phyloP scores from a whole-genome alignment of 169 alveolate species.

The Cryptosporidium parvum region DNA sequence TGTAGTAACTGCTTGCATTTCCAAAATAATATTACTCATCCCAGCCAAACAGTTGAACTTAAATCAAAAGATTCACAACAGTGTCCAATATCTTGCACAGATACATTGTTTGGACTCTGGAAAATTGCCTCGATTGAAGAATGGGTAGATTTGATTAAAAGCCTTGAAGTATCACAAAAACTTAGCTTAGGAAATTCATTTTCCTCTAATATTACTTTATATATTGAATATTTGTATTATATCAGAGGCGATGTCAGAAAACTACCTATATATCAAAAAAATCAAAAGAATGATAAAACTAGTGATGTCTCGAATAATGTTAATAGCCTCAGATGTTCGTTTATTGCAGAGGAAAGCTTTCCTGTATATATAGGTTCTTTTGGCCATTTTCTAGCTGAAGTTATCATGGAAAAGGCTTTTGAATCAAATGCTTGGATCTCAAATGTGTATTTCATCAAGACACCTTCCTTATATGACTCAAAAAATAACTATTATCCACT shows the following conservation, averaged over 20 bases:
- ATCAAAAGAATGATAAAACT: background rate
- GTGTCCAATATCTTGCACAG: constrained; percentile 10
- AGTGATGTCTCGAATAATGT: background rate
- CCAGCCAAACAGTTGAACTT: constrained; percentile 33
- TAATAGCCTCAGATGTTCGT: background rate
- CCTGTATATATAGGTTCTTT: constrained; percentile 32
- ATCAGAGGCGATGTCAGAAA: background rate
- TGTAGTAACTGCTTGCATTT: background rate
- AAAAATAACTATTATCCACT: constrained; percentile 1
- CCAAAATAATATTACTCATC: constrained; percentile 34
- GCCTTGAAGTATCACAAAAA: background rate
- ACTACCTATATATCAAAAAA: background rate
- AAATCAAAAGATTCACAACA: background rate
- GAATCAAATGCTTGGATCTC: constrained; percentile 35
- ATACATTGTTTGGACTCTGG: constrained; percentile 5
- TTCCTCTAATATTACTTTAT: background rate
- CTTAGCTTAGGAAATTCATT: background rate
- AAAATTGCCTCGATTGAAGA: constrained; percentile 60
- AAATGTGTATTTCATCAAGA: background rate
- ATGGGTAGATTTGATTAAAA: constrained; percentile 27
- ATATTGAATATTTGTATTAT: constrained; percentile 27
- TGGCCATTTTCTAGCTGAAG: constrained; percentile 40
- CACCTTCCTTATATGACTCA: background rate
- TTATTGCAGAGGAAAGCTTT: background rate
- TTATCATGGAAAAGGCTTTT: constrained; percentile 10